Conservation (phyloP, 208 protist species). For the Leishmania major region DNA sequence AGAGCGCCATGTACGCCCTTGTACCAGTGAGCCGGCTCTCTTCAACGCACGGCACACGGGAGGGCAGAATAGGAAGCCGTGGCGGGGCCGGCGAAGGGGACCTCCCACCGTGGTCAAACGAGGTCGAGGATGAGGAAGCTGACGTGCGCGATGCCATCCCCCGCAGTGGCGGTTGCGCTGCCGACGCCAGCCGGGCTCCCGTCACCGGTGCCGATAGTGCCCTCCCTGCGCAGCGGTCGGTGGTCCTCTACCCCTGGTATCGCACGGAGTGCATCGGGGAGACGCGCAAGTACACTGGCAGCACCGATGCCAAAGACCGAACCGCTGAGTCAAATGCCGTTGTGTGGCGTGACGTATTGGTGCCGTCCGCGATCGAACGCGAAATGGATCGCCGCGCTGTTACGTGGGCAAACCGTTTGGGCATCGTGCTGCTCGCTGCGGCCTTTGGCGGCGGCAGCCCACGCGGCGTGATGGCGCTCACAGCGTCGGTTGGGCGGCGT, state of each 20-base stretch:
- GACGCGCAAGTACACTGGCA: neutral
- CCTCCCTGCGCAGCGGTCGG: neutral
- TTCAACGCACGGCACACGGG: neutral
- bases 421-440: conserved; percentile 22
- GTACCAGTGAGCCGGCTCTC: conserved; percentile 27
- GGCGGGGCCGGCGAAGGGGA: neutral
- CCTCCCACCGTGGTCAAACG: neutral
- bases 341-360: conserved; percentile 12
- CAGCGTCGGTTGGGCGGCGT: neutral
- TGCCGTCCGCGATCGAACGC: conserved; percentile 1
- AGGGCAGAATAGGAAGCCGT: neutral
- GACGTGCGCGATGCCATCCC: neutral
- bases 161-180: neutral
- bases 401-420: conserved; percentile 26
- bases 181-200: neutral
- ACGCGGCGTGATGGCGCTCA: conserved; percentile 4
- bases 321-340: neutral
- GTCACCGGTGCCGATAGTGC: neutral
- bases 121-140: conserved; percentile 1
- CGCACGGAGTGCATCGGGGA: conserved; percentile 12
- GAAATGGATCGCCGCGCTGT: conserved; percentile 6
- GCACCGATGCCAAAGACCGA: neutral
- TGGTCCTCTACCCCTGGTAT: conserved; percentile 27
- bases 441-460: conserved; percentile 34
- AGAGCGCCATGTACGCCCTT: conserved; percentile 37